phyloP scores from a whole-genome alignment of 2,329 filamentous ascomycete species.

The Akanthomyces muscarius region DNA sequence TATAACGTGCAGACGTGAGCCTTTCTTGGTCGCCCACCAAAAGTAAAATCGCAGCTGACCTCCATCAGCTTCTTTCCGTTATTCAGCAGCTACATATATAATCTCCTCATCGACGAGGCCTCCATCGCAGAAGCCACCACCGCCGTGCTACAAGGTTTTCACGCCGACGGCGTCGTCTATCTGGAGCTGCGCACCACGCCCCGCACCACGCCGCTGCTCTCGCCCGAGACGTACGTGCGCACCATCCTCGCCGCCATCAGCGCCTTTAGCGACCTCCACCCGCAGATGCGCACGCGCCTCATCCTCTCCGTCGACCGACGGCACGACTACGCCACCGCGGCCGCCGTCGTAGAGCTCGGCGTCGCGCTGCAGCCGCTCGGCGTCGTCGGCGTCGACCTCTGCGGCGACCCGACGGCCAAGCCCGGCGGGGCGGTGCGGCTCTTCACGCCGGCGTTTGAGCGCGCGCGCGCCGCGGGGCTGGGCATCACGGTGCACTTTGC shows the following conservation, averaged over 20 bases:
- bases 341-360: slow-evolving; percentile 62
- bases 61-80: slow-evolving; percentile 66
- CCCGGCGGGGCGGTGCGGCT: slow-evolving; percentile 55
- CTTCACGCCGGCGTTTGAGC: slow-evolving; percentile 56
- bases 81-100: slow-evolving; percentile 77
- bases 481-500: slow-evolving; percentile 74
- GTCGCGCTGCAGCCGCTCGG: slow-evolving; percentile 47
- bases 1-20: slow-evolving; percentile 64
- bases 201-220: slow-evolving; percentile 55
- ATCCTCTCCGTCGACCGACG: slow-evolving; percentile 74
- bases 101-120: slow-evolving; percentile 60
- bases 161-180: slow-evolving; percentile 68
- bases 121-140: slow-evolving; percentile 60
- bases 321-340: slow-evolving; percentile 54
- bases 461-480: slow-evolving; percentile 52
- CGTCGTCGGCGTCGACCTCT: slow-evolving; percentile 73
- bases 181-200: slow-evolving; percentile 79
- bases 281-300: slow-evolving; percentile 55
- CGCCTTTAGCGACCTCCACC: slow-evolving; percentile 37
- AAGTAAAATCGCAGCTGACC: background rate
- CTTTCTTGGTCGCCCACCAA: slow-evolving; percentile 20
- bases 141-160: slow-evolving; percentile 63
- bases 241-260: slow-evolving; percentile 63
- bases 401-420: slow-evolving; percentile 60
- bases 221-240: slow-evolving; percentile 60